Conservation (phyloP, 2,329 filamentous ascomycete genomes). For the Nemania serpens region DNA sequence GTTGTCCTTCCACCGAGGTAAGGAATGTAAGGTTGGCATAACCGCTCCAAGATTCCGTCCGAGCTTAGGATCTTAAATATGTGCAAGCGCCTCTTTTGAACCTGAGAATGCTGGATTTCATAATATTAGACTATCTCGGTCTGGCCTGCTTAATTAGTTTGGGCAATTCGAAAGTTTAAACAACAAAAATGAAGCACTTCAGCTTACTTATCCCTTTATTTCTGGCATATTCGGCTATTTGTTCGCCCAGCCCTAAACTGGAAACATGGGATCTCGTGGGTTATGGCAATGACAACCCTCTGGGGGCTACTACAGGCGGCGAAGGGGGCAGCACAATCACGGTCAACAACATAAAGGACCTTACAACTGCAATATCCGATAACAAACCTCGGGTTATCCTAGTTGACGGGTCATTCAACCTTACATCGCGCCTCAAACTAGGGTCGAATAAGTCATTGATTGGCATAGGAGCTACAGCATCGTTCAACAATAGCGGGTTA, state of each 20-base stretch:
- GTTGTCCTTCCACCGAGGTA: background rate
- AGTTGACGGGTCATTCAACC: slow-evolving; percentile 16
- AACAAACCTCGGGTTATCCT: slow-evolving; percentile 6
- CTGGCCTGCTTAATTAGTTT: background rate
- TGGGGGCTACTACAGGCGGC: slow-evolving; percentile 10
- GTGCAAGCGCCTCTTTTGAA: background rate
- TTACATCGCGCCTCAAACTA: slow-evolving; percentile 11
- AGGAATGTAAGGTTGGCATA: background rate
- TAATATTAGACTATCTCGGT: background rate
- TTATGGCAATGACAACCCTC: slow-evolving; percentile 11
- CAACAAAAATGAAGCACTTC: background rate
- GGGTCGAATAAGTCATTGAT: slow-evolving; percentile 22
- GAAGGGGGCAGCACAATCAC: background rate
- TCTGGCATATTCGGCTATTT: background rate
- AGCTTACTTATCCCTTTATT: background rate
- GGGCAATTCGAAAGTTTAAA: background rate
- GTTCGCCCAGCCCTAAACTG: background rate
- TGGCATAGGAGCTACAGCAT: slow-evolving; percentile 5
- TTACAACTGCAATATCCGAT: background rate
- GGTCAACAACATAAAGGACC: slow-evolving; percentile 11
- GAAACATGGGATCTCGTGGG: background rate
- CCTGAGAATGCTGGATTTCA: background rate
- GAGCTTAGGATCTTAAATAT: background rate
- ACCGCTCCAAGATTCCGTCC: background rate
- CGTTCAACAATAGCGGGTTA: slow-evolving; percentile 19